Base-by-base conservation (phyloP, 129 eudicot genomes). In the Escallonia rubra region DNA sequence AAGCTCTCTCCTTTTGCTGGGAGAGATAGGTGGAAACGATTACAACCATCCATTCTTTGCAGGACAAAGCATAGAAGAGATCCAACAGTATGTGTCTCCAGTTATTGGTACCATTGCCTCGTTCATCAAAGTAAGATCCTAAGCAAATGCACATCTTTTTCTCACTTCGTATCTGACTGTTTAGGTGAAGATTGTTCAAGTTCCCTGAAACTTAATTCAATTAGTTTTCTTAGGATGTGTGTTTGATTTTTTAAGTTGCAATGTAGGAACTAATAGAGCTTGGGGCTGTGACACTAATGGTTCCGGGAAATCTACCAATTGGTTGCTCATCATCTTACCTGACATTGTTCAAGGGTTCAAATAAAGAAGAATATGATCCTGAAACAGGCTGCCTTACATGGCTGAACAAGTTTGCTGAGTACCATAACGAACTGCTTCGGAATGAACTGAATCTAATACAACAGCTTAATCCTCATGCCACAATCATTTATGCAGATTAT, bases 1-100 rank as follows among this genome's bases (percentile, higher is more conserved):
- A 78, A 81, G 64, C 43, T 83, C 94, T 2, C 80, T 91, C 4
- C 83, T 91, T 77, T 34, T 88, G 2, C 70, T 91, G 75, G 97
- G 96, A 64, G 97, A 91, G 78, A 86, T 91, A 16, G 97, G 97
- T 59, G 97, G 97, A 34, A 91, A 91, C 59, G 96, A 91, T 79
- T 85, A 76, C 79, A 91, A 91, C 64, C 86, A 80, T 64, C 85
- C 90, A 3, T 88, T 82, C 67, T 77, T 83, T 57, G 70, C 57
- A n/a, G 96, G 96, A 4, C 84, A 73, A 70, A 81, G 74, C 57
- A 40, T 73, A 6, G 43, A 63, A 58, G 70, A 75, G 38, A 34
- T 61, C 23, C 34, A 23, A 23, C 34, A 23, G 34, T 23, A 23
- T 23, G 34, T 23, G 34, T 23, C 34, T 23, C 34, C 34, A 23